Evolutionary conservation across 2,329 filamentous ascomycete species (phyloP).

Genomic region (Phymatotrichopsis omnivora): DNA sequence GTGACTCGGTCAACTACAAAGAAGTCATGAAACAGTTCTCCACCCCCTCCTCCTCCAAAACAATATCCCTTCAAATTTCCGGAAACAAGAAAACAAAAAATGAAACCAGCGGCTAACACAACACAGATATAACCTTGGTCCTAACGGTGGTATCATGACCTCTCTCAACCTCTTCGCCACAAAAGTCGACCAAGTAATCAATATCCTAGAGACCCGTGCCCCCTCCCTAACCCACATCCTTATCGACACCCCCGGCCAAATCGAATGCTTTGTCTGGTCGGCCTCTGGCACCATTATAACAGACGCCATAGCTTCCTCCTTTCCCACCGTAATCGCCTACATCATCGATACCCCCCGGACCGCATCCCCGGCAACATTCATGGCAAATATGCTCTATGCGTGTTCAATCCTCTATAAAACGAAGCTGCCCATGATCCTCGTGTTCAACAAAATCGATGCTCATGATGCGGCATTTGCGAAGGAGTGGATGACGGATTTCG

Average conservation of each 20-base stretch:
- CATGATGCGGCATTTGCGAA: constrained; percentile 84
- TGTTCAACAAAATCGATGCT: constrained; percentile 98
- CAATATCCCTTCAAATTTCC: no score
- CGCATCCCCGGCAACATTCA: constrained; percentile 88
- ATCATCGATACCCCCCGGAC: constrained; percentile 94
- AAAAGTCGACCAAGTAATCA: constrained; percentile 91
- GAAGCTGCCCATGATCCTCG: constrained; percentile 93
- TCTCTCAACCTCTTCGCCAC: constrained; percentile 94
- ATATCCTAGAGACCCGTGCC: constrained; percentile 79
- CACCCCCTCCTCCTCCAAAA: no score
- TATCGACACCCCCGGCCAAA: constrained; percentile 92
- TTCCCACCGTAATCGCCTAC: constrained; percentile 95
- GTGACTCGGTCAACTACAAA: constrained; percentile 97
- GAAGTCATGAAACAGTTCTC: constrained; percentile 99
- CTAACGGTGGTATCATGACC: constrained; percentile 93
- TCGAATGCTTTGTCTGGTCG: constrained; percentile 93
- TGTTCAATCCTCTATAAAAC: constrained; percentile 99
- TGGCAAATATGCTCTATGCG: constrained; percentile 99
- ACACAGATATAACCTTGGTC: constrained; percentile 63
- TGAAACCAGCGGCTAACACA: background rate
- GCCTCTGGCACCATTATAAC: constrained; percentile 89
- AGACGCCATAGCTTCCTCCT: constrained; percentile 82
- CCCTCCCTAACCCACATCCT: constrained; percentile 66
- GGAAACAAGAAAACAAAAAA: background rate
- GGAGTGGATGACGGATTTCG: constrained; percentile 99